A percentile compares a stretch with the other conserved stretches of the same genome.
phyloP scores from a whole-genome alignment of 2,329 filamentous ascomycete species.

The Lasiodiplodia theobromae region DNA sequence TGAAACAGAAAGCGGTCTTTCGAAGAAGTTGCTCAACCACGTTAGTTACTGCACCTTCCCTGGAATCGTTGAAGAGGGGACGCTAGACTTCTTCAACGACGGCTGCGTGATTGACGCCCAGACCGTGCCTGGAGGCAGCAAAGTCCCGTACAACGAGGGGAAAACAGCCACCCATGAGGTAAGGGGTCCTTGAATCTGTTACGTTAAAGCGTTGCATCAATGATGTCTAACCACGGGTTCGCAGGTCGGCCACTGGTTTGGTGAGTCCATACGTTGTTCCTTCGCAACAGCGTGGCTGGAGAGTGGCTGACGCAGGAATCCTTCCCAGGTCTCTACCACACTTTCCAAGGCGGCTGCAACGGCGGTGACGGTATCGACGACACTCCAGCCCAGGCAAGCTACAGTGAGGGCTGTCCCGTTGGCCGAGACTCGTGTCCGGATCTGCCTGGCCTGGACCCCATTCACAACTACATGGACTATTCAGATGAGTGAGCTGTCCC shows the following conservation, averaged over 20 bases:
- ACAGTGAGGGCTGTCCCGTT: slow-evolving; percentile 36
- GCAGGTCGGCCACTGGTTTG: slow-evolving; percentile 45
- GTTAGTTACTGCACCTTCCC: slow-evolving; percentile 52
- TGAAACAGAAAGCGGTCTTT: not conserved
- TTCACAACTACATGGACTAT: slow-evolving; percentile 47
- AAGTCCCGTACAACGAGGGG: slow-evolving; percentile 31
- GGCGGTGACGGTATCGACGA: slow-evolving; percentile 40
- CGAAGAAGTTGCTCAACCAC: slow-evolving; percentile 38
- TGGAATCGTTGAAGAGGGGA: slow-evolving; percentile 45
- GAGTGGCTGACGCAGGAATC: not conserved
- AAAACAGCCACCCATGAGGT: slow-evolving; percentile 37
- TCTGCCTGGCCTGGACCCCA: slow-evolving; percentile 38
- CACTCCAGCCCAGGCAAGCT: slow-evolving; percentile 37
- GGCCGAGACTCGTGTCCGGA: slow-evolving; percentile 39
- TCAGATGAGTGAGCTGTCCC: slow-evolving; percentile 31
- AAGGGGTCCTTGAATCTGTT: slow-evolving; percentile 35
- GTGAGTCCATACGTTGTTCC: not conserved
- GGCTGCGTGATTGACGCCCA: slow-evolving; percentile 35
- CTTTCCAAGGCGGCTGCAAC: slow-evolving; percentile 41
- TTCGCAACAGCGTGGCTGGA: too few relatives aligned
- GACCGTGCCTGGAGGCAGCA: slow-evolving; percentile 36
- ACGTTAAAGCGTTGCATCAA: too few relatives aligned
- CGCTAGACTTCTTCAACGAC: slow-evolving; percentile 34
- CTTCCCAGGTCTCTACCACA: slow-evolving; percentile 37
- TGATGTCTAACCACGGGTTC: slow-evolving; percentile 26